These are phyloP conservation scores for Chlamydomonas schloesseri DNA, from an alignment of 139 green algal species.

Conservation along the genomic window DNA sequence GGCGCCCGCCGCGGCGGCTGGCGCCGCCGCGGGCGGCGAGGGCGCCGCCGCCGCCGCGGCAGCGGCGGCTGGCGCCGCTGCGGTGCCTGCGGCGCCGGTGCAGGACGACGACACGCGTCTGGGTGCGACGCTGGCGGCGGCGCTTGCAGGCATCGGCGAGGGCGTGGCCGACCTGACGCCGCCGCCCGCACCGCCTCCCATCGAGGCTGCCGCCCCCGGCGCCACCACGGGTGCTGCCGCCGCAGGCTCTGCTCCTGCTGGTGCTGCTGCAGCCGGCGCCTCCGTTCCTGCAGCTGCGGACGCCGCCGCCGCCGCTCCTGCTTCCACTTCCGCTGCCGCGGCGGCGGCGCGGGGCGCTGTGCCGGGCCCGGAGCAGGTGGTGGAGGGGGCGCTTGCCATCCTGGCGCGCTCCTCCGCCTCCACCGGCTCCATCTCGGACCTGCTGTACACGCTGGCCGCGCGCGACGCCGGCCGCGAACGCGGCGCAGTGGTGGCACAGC, in stretches of 20 bases:
- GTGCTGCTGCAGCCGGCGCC: too few species aligned
- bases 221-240: not conserved
- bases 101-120: constrained; percentile 61
- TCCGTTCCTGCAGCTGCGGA: constrained; percentile 5
- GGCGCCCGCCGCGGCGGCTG: constrained; percentile 3
- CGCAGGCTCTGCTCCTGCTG: too few species aligned
- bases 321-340: constrained; percentile 3
- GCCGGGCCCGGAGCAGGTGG: constrained; percentile 58
- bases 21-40: constrained; percentile 3
- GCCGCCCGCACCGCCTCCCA: not conserved
- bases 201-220: not conserved
- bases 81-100: not conserved
- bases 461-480: constrained; percentile 67
- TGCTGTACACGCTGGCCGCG: constrained; percentile 69
- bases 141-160: constrained; percentile 54
- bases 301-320: constrained; percentile 20
- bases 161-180: constrained; percentile 33
- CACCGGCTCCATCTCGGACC: constrained; percentile 62
- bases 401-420: constrained; percentile 54
- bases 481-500: constrained; percentile 61
- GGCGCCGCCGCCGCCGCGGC: constrained; percentile 2
- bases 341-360: constrained; percentile 10
- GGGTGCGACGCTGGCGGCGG: constrained; percentile 62
- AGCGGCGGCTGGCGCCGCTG: not conserved
- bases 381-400: constrained; percentile 70